Conservation (phyloP, 2,329 filamentous ascomycete genomes). For the Xylariales sp. region DNA sequence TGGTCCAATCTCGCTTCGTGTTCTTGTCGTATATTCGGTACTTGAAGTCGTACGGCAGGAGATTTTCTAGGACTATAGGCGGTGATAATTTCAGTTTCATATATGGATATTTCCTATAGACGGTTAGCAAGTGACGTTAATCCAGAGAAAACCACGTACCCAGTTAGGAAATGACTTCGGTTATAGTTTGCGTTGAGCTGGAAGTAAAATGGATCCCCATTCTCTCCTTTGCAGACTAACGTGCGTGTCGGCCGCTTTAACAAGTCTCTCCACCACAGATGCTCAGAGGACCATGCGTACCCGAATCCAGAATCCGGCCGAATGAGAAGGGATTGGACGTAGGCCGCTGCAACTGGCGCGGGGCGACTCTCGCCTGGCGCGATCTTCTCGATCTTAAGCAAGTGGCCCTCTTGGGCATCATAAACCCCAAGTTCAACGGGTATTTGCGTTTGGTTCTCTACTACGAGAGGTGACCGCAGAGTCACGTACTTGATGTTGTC, state of each 20-base stretch:
- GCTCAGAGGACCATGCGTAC: conserved; percentile 92
- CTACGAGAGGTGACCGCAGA: conserved; percentile 86
- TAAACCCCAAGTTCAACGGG: conserved; percentile 94
- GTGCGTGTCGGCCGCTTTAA: conserved; percentile 86
- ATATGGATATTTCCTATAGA: conserved; percentile 81
- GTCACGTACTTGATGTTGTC: conserved; percentile 99
- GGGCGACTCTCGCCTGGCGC: conserved; percentile 89
- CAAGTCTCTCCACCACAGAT: conserved; percentile 92
- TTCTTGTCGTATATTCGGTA: conserved; percentile 99
- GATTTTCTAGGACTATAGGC: conserved; percentile 92
- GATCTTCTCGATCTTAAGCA: conserved; percentile 98
- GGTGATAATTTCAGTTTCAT: conserved; percentile 94
- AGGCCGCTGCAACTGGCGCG: conserved; percentile 91
- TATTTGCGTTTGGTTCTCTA: conserved; percentile 97
- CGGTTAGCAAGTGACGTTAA: conserved; percentile 47
- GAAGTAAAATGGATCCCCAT: conserved; percentile 93
- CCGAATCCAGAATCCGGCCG: conserved; percentile 96
- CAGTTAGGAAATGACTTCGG: conserved; percentile 82
- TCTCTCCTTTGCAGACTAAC: conserved; percentile 87
- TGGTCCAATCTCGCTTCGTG: conserved; percentile 98
- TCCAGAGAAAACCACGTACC: conserved; percentile 58
- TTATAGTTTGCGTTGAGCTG: conserved; percentile 91
- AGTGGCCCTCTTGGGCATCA: conserved; percentile 84
- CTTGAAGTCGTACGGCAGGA: conserved; percentile 98
- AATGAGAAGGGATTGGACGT: conserved; percentile 86